Percentiles rank a stretch among this genome's conserved stretches.
Evolutionary conservation across 805 yeast species (phyloP).

Genomic region (Wickerhamiella allomyrinae): DNA sequence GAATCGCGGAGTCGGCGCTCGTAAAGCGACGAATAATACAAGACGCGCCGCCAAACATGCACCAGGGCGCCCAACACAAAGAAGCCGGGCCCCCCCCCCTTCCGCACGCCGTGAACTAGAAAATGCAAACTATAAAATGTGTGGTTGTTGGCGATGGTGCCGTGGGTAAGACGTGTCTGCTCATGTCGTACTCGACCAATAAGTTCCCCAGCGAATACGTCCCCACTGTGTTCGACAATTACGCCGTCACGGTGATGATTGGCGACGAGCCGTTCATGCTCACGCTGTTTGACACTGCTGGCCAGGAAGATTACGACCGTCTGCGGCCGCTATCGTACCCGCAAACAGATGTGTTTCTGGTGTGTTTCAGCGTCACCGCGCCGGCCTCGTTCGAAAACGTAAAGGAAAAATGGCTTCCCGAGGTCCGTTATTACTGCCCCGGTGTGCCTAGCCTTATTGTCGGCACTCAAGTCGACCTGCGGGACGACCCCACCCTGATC

Average conservation of each 20-base stretch:
- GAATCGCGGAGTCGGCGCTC: no score
- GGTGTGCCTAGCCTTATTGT: slow-evolving; percentile 95
- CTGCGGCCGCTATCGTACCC: slow-evolving; percentile 94
- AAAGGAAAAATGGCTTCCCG: slow-evolving; percentile 97
- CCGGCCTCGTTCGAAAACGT: slow-evolving; percentile 97
- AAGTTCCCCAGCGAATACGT: slow-evolving; percentile 97
- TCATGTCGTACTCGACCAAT: slow-evolving; percentile 90
- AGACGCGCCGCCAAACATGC: no score
- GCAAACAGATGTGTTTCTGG: slow-evolving; percentile 90
- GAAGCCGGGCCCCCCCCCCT: no score
- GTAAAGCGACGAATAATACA: no score
- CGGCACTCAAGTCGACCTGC: slow-evolving; percentile 90
- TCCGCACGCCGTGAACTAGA: neutral
- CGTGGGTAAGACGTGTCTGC: slow-evolving; percentile 90
- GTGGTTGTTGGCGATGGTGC: slow-evolving; percentile 99
- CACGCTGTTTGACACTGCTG: slow-evolving; percentile 97
- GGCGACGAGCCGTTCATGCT: slow-evolving; percentile 97
- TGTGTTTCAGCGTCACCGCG: slow-evolving; percentile 90
- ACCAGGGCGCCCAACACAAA: no score
- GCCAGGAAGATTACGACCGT: slow-evolving; percentile 98
- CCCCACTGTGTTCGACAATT: slow-evolving; percentile 92
- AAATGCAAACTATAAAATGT: slow-evolving; percentile 40
- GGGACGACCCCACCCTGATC: slow-evolving; percentile 82
- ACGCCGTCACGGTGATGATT: slow-evolving; percentile 36
- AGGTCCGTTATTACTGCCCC: slow-evolving; percentile 95